phyloP scores from a whole-genome alignment of 2,329 filamentous ascomycete genomes.

The Fonsecaea pedrosoi region DNA sequence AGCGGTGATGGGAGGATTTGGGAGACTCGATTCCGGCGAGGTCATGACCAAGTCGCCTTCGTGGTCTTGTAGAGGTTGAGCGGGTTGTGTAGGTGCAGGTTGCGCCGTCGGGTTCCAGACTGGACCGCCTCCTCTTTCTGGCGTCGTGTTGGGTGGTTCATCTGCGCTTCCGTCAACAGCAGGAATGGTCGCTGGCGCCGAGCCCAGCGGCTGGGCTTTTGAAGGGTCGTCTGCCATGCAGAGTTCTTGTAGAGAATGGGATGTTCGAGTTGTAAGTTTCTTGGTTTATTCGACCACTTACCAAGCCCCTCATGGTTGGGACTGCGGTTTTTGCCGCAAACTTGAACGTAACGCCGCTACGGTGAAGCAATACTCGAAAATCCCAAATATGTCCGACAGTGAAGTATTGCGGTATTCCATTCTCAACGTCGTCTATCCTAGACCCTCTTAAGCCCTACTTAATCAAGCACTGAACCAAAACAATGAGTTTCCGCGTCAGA shows the following conservation, averaged over 20 bases:
- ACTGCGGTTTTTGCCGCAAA: background rate
- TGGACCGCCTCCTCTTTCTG: background rate
- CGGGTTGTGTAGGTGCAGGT: no score
- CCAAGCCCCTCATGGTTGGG: background rate
- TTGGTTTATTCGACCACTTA: background rate
- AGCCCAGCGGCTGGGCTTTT: constrained; percentile 1
- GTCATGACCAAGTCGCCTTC: constrained; percentile 18
- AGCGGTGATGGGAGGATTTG: background rate
- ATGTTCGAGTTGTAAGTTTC: background rate
- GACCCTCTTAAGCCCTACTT: background rate
- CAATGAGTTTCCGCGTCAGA: constrained; percentile 7
- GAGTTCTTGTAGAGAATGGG: background rate
- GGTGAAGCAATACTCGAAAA: background rate
- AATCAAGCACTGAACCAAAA: background rate
- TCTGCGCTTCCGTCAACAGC: constrained; percentile 5
- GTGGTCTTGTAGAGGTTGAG: constrained; percentile 5
- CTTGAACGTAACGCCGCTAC: background rate
- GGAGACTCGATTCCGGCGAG: constrained; percentile 14
- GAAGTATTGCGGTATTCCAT: no score
- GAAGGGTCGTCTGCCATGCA: constrained; percentile 23
- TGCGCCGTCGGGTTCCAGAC: background rate
- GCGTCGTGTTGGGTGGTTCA: background rate
- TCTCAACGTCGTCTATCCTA: background rate
- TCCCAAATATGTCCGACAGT: no score
- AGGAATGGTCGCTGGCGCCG: constrained; percentile 1